phyloP scores from a whole-genome alignment of 441 rosid genomes.

The Raphanus hybrid region DNA sequence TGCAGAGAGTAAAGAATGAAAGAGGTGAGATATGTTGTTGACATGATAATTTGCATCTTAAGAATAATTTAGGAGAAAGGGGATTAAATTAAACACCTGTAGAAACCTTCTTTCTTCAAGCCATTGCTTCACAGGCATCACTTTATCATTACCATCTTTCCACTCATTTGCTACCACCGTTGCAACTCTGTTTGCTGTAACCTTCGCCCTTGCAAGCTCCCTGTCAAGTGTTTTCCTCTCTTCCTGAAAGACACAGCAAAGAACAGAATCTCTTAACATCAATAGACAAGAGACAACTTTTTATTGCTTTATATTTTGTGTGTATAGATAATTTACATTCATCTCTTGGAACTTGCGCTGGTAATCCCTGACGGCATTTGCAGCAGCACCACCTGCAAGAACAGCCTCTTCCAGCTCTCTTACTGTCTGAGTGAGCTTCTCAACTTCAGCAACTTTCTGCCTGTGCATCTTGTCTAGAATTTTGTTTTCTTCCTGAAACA shows the following conservation, averaged over 20 bases:
- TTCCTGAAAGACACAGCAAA: constrained; percentile 60
- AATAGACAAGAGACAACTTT: not conserved
- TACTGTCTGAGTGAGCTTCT: constrained; percentile 96
- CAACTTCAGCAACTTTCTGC: constrained; percentile 99
- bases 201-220: constrained; percentile 98
- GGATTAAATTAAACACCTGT: constrained; percentile 60
- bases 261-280: constrained; percentile 13
- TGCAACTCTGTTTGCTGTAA: constrained; percentile 96
- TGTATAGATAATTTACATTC: constrained; percentile 64
- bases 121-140: constrained; percentile 99
- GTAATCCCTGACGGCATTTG: constrained; percentile 98
- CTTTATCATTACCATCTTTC: constrained; percentile 99
- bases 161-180: constrained; percentile 98
- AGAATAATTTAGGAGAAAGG: constrained; percentile 18
- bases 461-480: constrained; percentile 96
- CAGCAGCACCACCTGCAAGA: constrained; percentile 99
- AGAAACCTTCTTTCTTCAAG: constrained; percentile 96
- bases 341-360: constrained; percentile 97
- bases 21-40: constrained; percentile 2
- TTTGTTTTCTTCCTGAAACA: constrained; percentile 89
- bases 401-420: constrained; percentile 99
- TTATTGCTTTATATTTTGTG: not conserved
- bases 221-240: constrained; percentile 95
- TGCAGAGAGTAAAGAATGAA: constrained; percentile 29
- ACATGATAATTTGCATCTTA: not conserved